phyloP scores from a whole-genome alignment of 148 eudicot species.

The Silene uniflora region DNA sequence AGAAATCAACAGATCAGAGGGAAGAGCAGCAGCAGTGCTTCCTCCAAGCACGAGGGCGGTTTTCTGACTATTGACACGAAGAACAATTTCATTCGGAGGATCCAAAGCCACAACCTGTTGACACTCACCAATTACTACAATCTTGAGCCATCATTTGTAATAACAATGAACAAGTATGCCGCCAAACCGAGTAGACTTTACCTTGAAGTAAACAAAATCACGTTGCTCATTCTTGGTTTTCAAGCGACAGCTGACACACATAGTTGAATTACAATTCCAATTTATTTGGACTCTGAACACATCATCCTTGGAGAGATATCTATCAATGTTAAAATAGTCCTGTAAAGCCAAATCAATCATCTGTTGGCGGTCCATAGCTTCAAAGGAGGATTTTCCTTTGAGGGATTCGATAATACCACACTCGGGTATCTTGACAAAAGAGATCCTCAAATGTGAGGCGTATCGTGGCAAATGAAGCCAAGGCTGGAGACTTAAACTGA shows the following conservation, averaged over 20 bases:
- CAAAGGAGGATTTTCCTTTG: conserved; percentile 60
- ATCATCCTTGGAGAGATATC: conserved; percentile 80
- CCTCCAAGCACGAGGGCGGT: conserved; percentile 97
- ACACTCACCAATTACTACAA: conserved; percentile 19
- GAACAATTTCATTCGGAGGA: conserved; percentile 64
- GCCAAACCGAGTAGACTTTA: conserved; percentile 23
- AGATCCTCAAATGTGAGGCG: conserved; percentile 82
- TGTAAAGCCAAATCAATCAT: conserved; percentile 81
- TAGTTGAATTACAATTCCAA: conserved; percentile 80
- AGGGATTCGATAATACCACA: conserved; percentile 80
- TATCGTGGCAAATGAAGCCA: conserved; percentile 57
- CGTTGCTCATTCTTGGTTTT: conserved; percentile 35
- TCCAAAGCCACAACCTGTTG: conserved; percentile 79
- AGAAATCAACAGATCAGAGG: conserved; percentile 59
- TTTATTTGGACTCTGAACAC: conserved; percentile 63
- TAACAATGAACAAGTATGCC: conserved; percentile 8
- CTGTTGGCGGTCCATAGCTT: conserved; percentile 76
- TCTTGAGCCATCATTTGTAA: conserved; percentile 15
- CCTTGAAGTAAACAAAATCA: conserved; percentile 78
- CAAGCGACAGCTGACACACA: conserved; percentile 68
- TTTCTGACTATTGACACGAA: conserved; percentile 60
- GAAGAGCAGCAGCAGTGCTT: conserved; percentile 71
- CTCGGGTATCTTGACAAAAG: conserved; percentile 89
- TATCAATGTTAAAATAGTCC: conserved; percentile 65
- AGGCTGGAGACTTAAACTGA: conserved; percentile 58